Base-by-base conservation (phyloP, 495 filamentous ascomycete species). In the Jackrogersella minutella region DNA sequence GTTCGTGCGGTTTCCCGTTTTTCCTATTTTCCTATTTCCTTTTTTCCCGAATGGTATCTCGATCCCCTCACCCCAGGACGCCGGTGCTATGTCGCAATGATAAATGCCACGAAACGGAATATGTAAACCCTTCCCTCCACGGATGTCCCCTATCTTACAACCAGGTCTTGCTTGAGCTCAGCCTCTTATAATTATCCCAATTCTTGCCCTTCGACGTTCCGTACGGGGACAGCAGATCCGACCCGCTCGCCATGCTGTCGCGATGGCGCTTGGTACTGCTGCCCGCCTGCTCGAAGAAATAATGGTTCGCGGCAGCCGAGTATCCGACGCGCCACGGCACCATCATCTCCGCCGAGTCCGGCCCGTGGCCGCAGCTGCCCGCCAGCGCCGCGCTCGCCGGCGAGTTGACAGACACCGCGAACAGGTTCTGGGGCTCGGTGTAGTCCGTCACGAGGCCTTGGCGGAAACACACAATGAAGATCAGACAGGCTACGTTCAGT, bases 401-500 rank as follows among this genome's bases (percentile, higher is more conserved):
- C 40, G 84, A 87, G 70, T 91, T 91, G 26, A 93, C 74, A 1
- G 89, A 85, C 0, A 93, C 74, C 0, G 86, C 75, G 71, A 93
- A 93, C 0, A 92, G 74, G 62, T 92, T 91, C 49, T 84, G 83
- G 1, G 90, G 89, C 61, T 93, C 90, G 11, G 88, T 90, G 75
- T 89, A 92, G 72, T 93, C 91, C 9, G 86, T 71, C 13, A 91
- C 79, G 39, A 89, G 86, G 14, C 83, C 82, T 0, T 78, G 49
- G 76, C 76, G 44, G 71, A 59, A 54, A 44, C 66, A 65, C 51
- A 85, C 43, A 64, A 88, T 77, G 71, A 87, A 89, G 4, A 77
- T 63, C n/a, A 92, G 76, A 50, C 86, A 86, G 26, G 86, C 75
- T 36, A 85, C 68, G 71, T 89, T 91, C 44, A 87, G 85, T 50